Base-by-base conservation (phyloP, 495 filamentous ascomycete species). In the Neurospora sublineolata region DNA sequence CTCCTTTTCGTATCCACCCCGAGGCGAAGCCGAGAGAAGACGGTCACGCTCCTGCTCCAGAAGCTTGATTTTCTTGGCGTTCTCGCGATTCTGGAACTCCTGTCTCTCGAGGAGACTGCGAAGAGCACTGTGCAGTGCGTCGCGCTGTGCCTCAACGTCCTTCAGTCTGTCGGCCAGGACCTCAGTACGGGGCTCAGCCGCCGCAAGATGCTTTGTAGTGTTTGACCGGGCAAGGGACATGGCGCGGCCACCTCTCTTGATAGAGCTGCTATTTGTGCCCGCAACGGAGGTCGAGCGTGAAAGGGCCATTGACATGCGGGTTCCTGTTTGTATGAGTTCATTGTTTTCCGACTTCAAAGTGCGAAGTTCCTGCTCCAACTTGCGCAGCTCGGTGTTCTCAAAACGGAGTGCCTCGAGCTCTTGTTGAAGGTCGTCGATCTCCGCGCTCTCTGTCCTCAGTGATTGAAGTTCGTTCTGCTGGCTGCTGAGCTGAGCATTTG, bases 121-220 rank as follows among this genome's bases (percentile, higher is more conserved):
- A 70, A 99, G 83, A 27, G 95, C 92, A 42, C 87, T 85, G 82
- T 98, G 95, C 16, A 99, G 84, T 14, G 94, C 93, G 80, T 99
- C 95, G 30, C 95, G 90, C 81, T 99, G 95, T 44, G 89, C 87
- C 81, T 99, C 96, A 42, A 97, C 89, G 74, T 97, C 94, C 78
- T 96, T 95, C 16, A 97, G 84, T 42, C 92, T 88, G 39, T 99
- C 95, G 14, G 89, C 88, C 36, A 93, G 79, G n/a, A 87, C 87
- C 60, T 93, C 91, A 0, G 33, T 36, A 67, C 87, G 84, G 6
- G 86, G 87, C 74, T 94, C 91, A 38, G 82, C 80, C 14, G 14
- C 12, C 6, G 27, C 52, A 64, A 1, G 52, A 33, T 88, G 84
- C 76, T 90, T 91, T 23, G 79, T 82, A 39, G 83, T 85, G 44